Conservation (phyloP, 208 protist species). For the Leishmania turanica region DNA sequence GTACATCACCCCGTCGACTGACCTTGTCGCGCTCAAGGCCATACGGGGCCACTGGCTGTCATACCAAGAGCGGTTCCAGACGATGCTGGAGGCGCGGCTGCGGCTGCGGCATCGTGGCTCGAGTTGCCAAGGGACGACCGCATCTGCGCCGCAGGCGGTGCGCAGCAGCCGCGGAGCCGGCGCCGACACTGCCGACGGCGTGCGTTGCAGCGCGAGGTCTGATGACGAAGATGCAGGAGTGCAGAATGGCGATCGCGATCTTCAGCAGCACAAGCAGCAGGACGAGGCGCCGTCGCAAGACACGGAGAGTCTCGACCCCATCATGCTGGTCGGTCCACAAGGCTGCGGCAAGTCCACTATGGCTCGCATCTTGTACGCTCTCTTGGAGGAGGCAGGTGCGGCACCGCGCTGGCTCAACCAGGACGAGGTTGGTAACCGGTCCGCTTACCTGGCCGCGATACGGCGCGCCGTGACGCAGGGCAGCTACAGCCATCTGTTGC, state of each 20-base stretch:
- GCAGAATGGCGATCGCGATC: not conserved
- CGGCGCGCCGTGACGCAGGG: conserved; percentile 33
- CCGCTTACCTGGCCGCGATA: conserved; percentile 59
- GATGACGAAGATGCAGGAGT: not conserved
- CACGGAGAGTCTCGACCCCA: conserved; percentile 33
- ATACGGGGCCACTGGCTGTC: conserved; percentile 68
- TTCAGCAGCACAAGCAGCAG: not conserved
- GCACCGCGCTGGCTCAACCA: conserved; percentile 84
- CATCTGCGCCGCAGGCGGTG: too few relatives aligned
- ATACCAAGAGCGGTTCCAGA: conserved; percentile 49
- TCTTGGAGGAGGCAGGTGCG: conserved; percentile 57
- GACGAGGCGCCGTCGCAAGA: not conserved
- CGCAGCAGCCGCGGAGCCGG: not conserved
- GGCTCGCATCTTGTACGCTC: conserved; percentile 55
- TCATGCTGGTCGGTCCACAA: conserved; percentile 78
- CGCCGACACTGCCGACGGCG: not conserved
- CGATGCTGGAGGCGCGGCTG: conserved; percentile 7
- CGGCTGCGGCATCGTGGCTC: conserved; percentile 14
- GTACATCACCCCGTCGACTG: conserved; percentile 55
- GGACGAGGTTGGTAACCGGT: conserved; percentile 66
- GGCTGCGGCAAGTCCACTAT: conserved; percentile 88
- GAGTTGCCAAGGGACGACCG: not conserved
- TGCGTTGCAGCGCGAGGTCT: not conserved
- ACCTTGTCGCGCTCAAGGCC: conserved; percentile 39
- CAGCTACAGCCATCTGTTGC: conserved; percentile 68